Evolutionary conservation across 495 filamentous ascomycete species (phyloP), one percentile per base, ranked within the genome.

Genomic region (Neurospora terricola): DNA sequence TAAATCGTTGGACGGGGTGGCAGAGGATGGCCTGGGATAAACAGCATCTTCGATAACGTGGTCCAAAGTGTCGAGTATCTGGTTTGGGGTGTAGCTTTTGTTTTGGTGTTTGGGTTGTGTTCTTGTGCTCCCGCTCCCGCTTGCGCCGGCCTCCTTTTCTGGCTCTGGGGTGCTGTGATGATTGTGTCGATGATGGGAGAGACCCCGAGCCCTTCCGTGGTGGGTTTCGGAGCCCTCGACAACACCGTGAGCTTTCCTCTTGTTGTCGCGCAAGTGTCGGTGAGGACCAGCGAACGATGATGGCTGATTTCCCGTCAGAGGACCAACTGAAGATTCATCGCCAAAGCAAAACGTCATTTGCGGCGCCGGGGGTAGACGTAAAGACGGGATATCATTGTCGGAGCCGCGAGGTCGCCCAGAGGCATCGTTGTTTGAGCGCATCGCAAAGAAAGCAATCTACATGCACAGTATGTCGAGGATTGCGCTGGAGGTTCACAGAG

Each of bases 301-400:
- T 14, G 76, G 81, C 73, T 75, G 80, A 36, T 36, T 66, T 34
- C 54, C 54, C 37, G 75, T 74, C 30, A 83, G 81, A n/a, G 85
- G 81, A 73, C 84, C 83, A 69, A 88, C 79, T 34, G 82, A 78
- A 38, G 86, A 83, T 75, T 89, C 88, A 73, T 88, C 86, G 72
- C 84, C 84, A 48, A 90, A 77, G 73, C 87, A 84, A 72, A 86
- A 89, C 36, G 86, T 87, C 86, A 89, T 89, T 30, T 86, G 85
- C 43, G 85, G 80, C 10, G 75, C 74, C 38, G 74, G 16, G 2
- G 76, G 76, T 38, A 79, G 72, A 74, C 72, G 68, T 59, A 81
- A 79, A 69, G 77, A 73, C 12, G 77, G 76, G 9, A 72, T 72
- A 27, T 82, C 79, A 68, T 76, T 75, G 70, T 76, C 76, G 48